Conservation (phyloP, 108 stramenopile genomes). For the Chaetoceros tenuissimus region DNA sequence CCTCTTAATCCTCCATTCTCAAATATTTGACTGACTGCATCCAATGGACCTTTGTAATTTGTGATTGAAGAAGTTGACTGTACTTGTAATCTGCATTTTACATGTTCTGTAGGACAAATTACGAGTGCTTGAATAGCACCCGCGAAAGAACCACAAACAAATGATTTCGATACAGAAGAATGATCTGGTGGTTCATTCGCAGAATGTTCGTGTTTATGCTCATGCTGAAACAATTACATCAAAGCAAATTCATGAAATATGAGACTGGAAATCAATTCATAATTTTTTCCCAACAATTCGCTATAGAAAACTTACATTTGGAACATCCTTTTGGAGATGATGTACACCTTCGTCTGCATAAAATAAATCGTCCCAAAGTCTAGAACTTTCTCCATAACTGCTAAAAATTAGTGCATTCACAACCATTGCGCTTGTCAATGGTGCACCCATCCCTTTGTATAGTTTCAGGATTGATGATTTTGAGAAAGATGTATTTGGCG, state of each 20-base stretch:
- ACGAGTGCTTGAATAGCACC: constrained; percentile 80
- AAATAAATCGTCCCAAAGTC: constrained; percentile 54
- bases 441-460: constrained; percentile 81
- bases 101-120: constrained; percentile 68
- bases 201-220: neutral
- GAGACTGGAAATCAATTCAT: neutral
- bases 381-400: constrained; percentile 63
- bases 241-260: no score
- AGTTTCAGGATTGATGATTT: constrained; percentile 19
- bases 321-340: constrained; percentile 2
- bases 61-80: constrained; percentile 21
- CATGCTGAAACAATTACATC: no score
- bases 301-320: neutral
- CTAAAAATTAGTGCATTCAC: constrained; percentile 88
- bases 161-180: constrained; percentile 35
- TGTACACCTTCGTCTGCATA: neutral
- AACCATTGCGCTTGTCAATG: constrained; percentile 67
- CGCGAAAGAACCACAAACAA: constrained; percentile 77
- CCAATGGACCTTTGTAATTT: constrained; percentile 44
- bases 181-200: constrained; percentile 1
- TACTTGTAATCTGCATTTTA: constrained; percentile 89
- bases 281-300: neutral
- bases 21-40: constrained; percentile 38
- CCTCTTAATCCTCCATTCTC: constrained; percentile 43
- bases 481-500: neutral